Evolutionary conservation across 139 green algal genomes (phyloP).

Genomic region (Monoraphidium neglectum): DNA sequence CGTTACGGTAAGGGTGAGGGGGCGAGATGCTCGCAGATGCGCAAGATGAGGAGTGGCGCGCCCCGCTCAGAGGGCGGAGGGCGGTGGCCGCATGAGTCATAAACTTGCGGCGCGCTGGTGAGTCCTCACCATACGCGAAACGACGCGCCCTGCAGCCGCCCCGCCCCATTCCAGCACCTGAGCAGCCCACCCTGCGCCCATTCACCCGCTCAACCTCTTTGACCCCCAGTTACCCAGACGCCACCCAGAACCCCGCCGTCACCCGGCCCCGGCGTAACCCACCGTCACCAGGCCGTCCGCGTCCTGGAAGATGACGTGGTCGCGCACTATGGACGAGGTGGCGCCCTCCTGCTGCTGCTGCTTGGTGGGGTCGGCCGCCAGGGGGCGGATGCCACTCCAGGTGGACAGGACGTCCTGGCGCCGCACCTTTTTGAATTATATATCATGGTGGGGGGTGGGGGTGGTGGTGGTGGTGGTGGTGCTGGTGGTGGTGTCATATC

Average conservation of each 20-base stretch:
- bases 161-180: no score
- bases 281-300: constrained; percentile 90
- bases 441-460: not conserved
- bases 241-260: not conserved
- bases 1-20: not conserved
- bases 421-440: constrained; percentile 52
- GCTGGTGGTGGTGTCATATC: no score
- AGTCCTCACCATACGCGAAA: no score
- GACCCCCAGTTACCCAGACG: no score
- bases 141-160: no score
- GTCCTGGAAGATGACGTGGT: constrained; percentile 79
- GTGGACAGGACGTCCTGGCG: constrained; percentile 86
- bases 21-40: not conserved
- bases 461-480: not conserved
- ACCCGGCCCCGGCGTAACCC: constrained; percentile 54
- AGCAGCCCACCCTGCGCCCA: no score
- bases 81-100: no score
- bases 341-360: constrained; percentile 43
- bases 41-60: no score
- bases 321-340: constrained; percentile 54
- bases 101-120: no score
- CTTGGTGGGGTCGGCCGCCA: constrained; percentile 78
- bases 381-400: constrained; percentile 93
- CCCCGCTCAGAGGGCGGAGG: no score
- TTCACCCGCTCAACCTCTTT: not conserved